These are phyloP conservation scores for Kluyveromyces sp. DNA, from an alignment of 1,139 yeast genomes.

Conservation along the genomic window DNA sequence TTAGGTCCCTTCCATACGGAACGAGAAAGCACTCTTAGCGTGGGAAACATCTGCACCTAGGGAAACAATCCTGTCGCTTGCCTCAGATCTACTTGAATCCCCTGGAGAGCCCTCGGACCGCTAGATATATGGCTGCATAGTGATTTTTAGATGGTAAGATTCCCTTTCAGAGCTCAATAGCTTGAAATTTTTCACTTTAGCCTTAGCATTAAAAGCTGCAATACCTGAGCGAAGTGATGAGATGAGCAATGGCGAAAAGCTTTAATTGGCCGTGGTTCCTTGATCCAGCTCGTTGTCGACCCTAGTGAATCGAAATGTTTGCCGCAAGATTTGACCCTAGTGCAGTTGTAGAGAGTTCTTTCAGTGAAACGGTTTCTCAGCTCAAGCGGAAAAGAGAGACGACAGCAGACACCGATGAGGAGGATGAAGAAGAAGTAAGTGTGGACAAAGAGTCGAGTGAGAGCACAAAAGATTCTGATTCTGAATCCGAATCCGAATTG, in stretches of 20 bases:
- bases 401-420: conserved; percentile 14
- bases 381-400: conserved; percentile 8
- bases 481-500: conserved; percentile 13
- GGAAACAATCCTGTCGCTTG: no score
- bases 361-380: conserved; percentile 1
- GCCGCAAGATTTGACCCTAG: conserved; percentile 58
- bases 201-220: conserved; percentile 5
- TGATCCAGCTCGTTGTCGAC: no score
- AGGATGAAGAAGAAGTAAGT: conserved; percentile 11
- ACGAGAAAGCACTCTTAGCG: conserved; percentile 23
- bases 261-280: no score
- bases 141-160: neutral
- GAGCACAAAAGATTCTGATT: no score
- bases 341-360: conserved; percentile 12
- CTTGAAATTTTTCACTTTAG: conserved; percentile 10
- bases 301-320: conserved; percentile 45
- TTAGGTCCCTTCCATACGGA: conserved; percentile 62
- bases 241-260: no score
- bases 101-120: no score
- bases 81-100: no score
- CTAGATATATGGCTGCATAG: no score
- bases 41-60: conserved; percentile 19
- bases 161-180: neutral
- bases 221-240: neutral
- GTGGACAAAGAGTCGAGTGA: conserved; percentile 16